phyloP scores from a whole-genome alignment of 495 filamentous ascomycete species.

The Aspergillus steynii region DNA sequence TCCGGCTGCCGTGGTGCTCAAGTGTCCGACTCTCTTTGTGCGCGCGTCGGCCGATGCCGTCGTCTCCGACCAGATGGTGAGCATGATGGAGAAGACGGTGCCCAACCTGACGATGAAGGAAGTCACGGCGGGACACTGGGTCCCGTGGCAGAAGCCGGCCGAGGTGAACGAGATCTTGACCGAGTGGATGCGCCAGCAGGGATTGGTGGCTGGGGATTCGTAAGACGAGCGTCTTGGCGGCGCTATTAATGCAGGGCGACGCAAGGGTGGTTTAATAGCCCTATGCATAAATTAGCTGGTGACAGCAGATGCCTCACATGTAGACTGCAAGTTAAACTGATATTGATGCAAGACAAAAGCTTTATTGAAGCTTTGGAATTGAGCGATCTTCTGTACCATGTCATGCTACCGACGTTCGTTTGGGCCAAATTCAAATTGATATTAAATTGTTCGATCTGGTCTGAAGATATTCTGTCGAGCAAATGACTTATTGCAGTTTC shows the following conservation, averaged over 20 bases:
- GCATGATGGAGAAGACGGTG: conserved; percentile 4
- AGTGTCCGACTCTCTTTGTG: conserved; percentile 5
- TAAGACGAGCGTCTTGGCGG: background rate
- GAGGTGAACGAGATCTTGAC: conserved; percentile 8
- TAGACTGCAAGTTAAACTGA: background rate
- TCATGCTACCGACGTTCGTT: no score
- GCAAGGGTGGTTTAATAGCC: no score
- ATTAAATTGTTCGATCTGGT: no score
- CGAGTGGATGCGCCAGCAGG: conserved; percentile 10
- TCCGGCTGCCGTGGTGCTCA: background rate
- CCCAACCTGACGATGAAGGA: conserved; percentile 6
- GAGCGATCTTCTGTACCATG: background rate
- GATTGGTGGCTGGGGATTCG: background rate
- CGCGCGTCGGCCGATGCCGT: background rate
- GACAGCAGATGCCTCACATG: background rate
- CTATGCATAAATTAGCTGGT: no score
- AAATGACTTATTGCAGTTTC: background rate
- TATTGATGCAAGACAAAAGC: no score
- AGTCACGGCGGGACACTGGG: conserved; percentile 7
- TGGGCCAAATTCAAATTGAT: no score
- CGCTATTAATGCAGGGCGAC: background rate
- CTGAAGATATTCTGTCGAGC: no score
- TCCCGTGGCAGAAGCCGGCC: conserved; percentile 5
- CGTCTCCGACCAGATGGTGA: background rate
- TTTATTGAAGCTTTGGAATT: background rate